Evolutionary conservation across 768 basidiomycete genomes (phyloP).

Genomic region (Termitomyces sp.): DNA sequence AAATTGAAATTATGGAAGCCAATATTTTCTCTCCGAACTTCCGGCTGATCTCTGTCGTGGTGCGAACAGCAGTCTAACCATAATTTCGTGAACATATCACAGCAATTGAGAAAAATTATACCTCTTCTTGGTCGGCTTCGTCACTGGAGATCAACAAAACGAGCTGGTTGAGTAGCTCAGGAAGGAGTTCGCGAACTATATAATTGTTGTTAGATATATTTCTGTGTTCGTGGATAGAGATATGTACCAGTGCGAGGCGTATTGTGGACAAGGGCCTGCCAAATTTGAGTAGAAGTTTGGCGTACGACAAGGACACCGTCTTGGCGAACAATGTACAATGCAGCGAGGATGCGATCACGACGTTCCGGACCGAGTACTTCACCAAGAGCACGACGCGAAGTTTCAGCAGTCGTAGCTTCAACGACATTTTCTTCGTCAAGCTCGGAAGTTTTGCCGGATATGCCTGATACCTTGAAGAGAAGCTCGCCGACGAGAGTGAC

Average conservation of each 20-base stretch:
- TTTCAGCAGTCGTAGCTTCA: constrained; percentile 65
- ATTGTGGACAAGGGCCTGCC: constrained; percentile 97
- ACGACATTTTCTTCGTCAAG: constrained; percentile 66
- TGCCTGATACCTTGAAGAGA: constrained; percentile 94
- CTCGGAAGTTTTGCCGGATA: constrained; percentile 82
- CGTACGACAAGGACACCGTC: constrained; percentile 88
- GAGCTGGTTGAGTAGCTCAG: constrained; percentile 76
- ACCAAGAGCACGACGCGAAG: constrained; percentile 78
- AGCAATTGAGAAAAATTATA: constrained; percentile 20
- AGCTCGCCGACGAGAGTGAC: constrained; percentile 94
- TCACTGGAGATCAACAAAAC: constrained; percentile 72
- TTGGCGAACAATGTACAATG: constrained; percentile 89
- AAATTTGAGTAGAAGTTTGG: constrained; percentile 89
- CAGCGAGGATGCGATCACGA: constrained; percentile 86
- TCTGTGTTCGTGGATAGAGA: background rate
- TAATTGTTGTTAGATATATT: background rate
- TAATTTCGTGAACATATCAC: background rate
- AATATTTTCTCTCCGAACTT: constrained; percentile 94
- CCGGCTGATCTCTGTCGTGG: constrained; percentile 83
- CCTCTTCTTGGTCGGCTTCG: constrained; percentile 89
- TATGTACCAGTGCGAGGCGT: constrained; percentile 78
- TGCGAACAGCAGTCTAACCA: constrained; percentile 81
- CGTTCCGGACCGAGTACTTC: constrained; percentile 87
- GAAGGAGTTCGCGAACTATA: constrained; percentile 83
- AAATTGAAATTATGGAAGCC: constrained; percentile 74